Conservation (phyloP, 805 yeast genomes). For the Hanseniaspora clermontiae region DNA sequence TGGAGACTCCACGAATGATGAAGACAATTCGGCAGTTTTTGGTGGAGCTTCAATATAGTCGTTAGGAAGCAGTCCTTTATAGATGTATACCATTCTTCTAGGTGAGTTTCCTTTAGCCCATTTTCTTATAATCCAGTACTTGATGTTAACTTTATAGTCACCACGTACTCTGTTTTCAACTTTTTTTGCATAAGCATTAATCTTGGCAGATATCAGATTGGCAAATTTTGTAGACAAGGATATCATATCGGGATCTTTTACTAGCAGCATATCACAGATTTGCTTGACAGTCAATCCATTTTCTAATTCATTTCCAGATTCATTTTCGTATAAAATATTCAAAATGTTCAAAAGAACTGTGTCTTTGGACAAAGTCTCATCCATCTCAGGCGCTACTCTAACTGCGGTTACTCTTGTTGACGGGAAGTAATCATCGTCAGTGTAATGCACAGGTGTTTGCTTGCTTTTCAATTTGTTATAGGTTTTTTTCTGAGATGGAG, state of each 20-base stretch:
- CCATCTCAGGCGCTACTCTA: conserved; percentile 57
- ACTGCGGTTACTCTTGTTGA: conserved; percentile 72
- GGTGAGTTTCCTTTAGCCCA: conserved; percentile 81
- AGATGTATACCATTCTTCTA: conserved; percentile 76
- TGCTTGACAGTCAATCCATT: conserved; percentile 89
- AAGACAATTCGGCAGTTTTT: conserved; percentile 26
- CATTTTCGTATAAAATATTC: conserved; percentile 55
- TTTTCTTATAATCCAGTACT: conserved; percentile 67
- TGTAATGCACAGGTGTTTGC: conserved; percentile 30
- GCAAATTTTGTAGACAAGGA: conserved; percentile 68
- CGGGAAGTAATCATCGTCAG: conserved; percentile 43
- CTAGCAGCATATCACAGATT: conserved; percentile 62
- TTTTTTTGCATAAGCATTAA: conserved; percentile 74
- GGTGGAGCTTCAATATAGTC: conserved; percentile 46
- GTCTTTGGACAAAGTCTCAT: conserved; percentile 43
- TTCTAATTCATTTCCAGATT: conserved; percentile 30
- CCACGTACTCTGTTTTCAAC: conserved; percentile 52
- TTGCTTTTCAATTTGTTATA: conserved; percentile 18
- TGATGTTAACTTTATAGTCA: conserved; percentile 42
- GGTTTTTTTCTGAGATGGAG: conserved; percentile 15
- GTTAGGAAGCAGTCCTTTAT: conserved; percentile 63
- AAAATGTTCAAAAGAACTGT: conserved; percentile 67
- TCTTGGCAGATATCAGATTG: conserved; percentile 66
- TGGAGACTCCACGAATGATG: conserved; percentile 20
- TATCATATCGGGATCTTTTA: conserved; percentile 74